These are phyloP conservation scores for Colletotrichum sp. DNA, from an alignment of 2,329 filamentous ascomycete genomes.

Conservation along the genomic window DNA sequence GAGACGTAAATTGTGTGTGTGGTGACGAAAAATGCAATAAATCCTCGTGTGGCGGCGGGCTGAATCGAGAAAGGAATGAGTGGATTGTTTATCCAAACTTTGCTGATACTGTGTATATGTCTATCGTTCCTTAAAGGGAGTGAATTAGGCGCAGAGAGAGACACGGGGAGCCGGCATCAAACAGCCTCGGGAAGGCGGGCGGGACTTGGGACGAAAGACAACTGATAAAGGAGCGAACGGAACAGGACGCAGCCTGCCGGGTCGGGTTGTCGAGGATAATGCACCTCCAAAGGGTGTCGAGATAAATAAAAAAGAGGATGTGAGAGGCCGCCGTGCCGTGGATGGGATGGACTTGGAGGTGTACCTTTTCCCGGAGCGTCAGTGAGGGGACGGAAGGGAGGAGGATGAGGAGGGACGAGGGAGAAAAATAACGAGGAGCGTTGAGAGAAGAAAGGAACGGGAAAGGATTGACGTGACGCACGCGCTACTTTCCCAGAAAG, in stretches of 20 bases:
- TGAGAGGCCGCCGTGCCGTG: constrained; percentile 5
- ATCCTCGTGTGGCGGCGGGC: background rate
- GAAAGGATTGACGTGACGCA: constrained; percentile 13
- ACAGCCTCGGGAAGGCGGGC: constrained; percentile 3
- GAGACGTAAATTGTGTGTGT: background rate
- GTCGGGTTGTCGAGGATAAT: background rate
- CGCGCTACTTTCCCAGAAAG: background rate
- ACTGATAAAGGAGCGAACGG: constrained; percentile 4
- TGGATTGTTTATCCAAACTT: background rate
- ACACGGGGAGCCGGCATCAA: constrained; percentile 1
- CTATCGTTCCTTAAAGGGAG: background rate
- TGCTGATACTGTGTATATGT: background rate
- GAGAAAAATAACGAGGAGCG: background rate
- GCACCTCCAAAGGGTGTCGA: background rate
- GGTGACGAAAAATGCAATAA: background rate
- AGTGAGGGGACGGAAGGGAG: background rate
- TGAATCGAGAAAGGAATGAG: constrained; percentile 6
- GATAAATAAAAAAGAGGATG: background rate
- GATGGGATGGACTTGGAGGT: background rate
- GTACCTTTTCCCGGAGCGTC: background rate
- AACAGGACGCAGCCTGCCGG: constrained; percentile 7
- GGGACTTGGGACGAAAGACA: background rate
- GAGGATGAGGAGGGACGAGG: background rate
- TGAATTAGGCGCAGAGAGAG: background rate
- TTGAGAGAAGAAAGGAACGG: background rate